Conservation (phyloP, 1,284 basidiomycete genomes). For the Crocinoboletus sp. region DNA sequence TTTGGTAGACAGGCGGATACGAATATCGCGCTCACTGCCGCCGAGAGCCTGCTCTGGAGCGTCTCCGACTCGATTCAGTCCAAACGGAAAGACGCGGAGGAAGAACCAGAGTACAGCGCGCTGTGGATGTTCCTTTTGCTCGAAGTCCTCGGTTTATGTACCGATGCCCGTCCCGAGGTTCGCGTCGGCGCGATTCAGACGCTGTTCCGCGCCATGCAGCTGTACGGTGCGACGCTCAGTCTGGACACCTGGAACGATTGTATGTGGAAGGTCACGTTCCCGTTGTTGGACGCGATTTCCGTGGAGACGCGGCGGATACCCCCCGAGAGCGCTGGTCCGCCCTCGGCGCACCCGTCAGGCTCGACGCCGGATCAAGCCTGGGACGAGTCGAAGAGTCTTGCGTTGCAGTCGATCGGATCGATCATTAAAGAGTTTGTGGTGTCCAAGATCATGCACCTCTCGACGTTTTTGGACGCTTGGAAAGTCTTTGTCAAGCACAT, state of each 20-base stretch:
- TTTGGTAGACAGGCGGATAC: conserved; percentile 93
- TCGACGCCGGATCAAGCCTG: conserved; percentile 46
- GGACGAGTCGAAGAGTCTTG: conserved; percentile 88
- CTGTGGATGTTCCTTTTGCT: conserved; percentile 91
- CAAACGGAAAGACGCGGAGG: conserved; percentile 61
- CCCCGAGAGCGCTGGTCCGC: conserved; percentile 22
- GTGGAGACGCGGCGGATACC: conserved; percentile 42
- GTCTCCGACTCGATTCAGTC: conserved; percentile 90
- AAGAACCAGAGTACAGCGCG: conserved; percentile 69
- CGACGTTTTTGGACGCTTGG: conserved; percentile 69
- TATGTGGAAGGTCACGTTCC: conserved; percentile 87
- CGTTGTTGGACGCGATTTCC: conserved; percentile 75
- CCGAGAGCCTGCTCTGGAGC: conserved; percentile 87
- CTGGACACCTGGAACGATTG: conserved; percentile 83
- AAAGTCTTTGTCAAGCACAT: conserved; percentile 67
- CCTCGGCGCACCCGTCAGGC: conserved; percentile 11
- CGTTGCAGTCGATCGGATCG: conserved; percentile 78
- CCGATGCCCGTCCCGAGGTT: conserved; percentile 82
- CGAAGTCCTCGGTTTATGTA: conserved; percentile 79
- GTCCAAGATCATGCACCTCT: conserved; percentile 67
- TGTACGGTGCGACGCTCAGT: conserved; percentile 85
- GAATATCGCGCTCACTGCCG: conserved; percentile 92
- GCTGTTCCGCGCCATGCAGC: conserved; percentile 88
- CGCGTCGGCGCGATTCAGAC: conserved; percentile 94
- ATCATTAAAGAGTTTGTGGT: conserved; percentile 80